Evolutionary conservation across 345 rosid species (phyloP).

Genomic region (Brassica cretica): DNA sequence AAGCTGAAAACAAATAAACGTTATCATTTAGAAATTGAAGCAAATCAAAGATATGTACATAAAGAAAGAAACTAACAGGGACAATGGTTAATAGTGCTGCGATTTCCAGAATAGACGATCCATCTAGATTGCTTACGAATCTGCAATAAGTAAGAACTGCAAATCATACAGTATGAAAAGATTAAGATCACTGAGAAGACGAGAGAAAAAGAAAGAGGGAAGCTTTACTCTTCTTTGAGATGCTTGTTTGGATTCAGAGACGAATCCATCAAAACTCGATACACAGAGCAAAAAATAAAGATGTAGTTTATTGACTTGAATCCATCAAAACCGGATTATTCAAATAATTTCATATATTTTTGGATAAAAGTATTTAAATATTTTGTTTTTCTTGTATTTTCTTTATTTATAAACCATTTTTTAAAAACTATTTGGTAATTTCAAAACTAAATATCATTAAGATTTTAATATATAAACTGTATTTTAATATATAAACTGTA

Average conservation of each 20-base stretch:
- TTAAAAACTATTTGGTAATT: no score
- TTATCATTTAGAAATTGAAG: neutral
- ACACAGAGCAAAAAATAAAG: neutral
- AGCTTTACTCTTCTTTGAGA: conserved; percentile 70
- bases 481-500: no score
- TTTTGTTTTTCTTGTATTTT: no score
- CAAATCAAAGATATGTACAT: neutral
- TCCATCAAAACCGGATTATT: no score
- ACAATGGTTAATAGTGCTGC: conserved; percentile 57
- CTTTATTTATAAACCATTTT: no score
- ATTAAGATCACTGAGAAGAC: neutral
- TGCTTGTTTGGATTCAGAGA: conserved; percentile 70
- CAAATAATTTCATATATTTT: no score
- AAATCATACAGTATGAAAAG: neutral
- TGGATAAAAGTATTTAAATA: no score
- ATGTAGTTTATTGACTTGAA: no score
- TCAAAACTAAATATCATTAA: no score
- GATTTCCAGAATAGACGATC: conserved; percentile 74
- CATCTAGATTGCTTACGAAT: conserved; percentile 80
- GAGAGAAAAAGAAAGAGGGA: neutral
- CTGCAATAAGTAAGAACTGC: conserved; percentile 36
- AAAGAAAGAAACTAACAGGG: conserved; percentile 47
- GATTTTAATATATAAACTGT: no score
- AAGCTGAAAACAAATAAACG: conserved; percentile 44
- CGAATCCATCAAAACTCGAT: conserved; percentile 52